Evolutionary conservation across 331 rosid species (phyloP), one percentile per base, ranked within the genome.

Genomic region (Malus hybrid): DNA sequence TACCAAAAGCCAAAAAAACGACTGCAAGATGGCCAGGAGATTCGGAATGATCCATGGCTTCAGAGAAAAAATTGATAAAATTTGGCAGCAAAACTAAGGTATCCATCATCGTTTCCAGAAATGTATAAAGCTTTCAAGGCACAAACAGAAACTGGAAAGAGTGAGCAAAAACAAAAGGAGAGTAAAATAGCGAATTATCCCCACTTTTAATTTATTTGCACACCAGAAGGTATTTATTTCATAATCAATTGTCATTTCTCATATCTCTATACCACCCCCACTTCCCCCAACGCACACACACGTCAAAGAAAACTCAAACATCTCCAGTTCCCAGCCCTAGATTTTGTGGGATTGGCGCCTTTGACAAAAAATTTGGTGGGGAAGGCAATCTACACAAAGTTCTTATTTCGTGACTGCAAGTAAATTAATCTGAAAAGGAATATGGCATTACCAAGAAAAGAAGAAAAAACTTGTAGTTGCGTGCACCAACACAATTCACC

Each of bases 401-500:
- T 39, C 62, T 66, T 44, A 15, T 10, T 20, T 67, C 50, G 66
- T 52, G 46, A 80, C 44, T 32, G 36, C 71, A 29, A 55, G 6
- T 29, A 39, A 46, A 28, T 28, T 46, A 65, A 71, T 4, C 39
- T 32, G 36, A 66, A 33, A 48, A 68, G 36, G 36, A 26, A 68
- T 42, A 22, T 48, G 46, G 1, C 26, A 10, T 83, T 88, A 94
- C 97, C 96, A 94, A 86, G 88, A 94, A 94, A 75, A 93, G 96
- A 76, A 94, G 96, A 80, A 94, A 93, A 79, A 66, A 88, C 91
- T 94, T 93, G 84, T 93, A 93, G 83, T 91, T 91, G 74, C 86
- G 77, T 0, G 96, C 98, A 79, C 98, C 97, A 78, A 92, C 97
- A 66, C 98, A 94, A 79, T 94, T 91, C 63, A 94, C 98, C 66